Base-by-base conservation (phyloP, 2,329 filamentous ascomycete genomes). In the Thyridium curvatum region DNA sequence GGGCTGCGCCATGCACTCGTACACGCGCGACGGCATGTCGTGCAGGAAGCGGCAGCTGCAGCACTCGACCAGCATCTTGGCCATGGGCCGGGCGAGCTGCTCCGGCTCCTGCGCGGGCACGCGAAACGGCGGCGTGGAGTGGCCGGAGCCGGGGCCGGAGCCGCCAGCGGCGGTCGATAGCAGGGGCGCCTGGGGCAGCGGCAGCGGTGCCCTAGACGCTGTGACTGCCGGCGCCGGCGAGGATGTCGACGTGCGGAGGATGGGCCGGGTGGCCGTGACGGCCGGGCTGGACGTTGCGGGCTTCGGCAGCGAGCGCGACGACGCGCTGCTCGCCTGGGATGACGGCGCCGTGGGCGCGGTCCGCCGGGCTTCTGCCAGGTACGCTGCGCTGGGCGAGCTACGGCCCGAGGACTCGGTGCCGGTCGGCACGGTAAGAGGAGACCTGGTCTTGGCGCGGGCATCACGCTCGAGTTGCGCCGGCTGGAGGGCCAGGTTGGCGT, bases 11-110 rank as follows among this genome's bases (percentile, higher is more conserved):
- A 82, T 82, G 53, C 73, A 77, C 50, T 80, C 74, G 53, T 82
- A 82, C 16, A 82, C 63, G 40, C 74, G 72, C 37, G 71, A 74
- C 4, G 79, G 79, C 72, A 83, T 74, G 54, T 83, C 79, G 49
- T 82, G 77, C 54, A 76, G 79, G 58, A 74, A 80, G 40, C 70
- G 71, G 66, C 79, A 83, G 41, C 62, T 65, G 59, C 79, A 83
- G 57, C 79, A 83, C 52, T 82, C 70, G 12, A 82, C 77, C 21
- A 83, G 71, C 65, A 81, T 74, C 60, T 82, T 83, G 28, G 74
- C 73, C 12, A 79, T 55, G 10, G 47, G 46, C 32, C 35, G 40
- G 6, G 35, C 18, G 3, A 42, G 37, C 26, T 38, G 34, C 18
- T 42, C 37, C 4, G 40, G 34, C 29, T 42, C 36, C 6, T 46